Evolutionary conservation across 2,329 filamentous ascomycete species (phyloP).

Genomic region (Pseudophaeomoniella oleicola): DNA sequence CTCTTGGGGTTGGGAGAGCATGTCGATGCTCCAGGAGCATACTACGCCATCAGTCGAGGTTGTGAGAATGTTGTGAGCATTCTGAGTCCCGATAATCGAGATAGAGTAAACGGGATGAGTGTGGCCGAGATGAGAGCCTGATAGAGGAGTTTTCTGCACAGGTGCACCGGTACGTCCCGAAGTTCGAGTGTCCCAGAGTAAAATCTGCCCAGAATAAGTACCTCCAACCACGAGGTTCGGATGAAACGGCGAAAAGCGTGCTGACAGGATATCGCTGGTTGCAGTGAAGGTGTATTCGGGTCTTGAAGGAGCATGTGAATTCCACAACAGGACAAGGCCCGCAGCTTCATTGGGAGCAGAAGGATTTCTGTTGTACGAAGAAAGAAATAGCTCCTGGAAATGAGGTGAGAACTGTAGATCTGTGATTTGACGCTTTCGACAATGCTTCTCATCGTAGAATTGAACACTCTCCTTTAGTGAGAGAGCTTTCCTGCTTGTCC

Average conservation of each 20-base stretch:
- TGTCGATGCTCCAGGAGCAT: slow-evolving; percentile 95
- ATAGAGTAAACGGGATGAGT: slow-evolving; percentile 94
- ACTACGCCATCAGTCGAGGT: slow-evolving; percentile 93
- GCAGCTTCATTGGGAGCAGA: slow-evolving; percentile 87
- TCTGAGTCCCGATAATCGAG: slow-evolving; percentile 92
- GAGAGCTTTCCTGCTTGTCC: slow-evolving; percentile 11
- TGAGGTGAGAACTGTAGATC: slow-evolving; percentile 82
- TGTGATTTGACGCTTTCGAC: slow-evolving; percentile 94
- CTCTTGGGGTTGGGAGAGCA: slow-evolving; percentile 93
- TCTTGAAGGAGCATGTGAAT: slow-evolving; percentile 81
- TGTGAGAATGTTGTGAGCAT: slow-evolving; percentile 96
- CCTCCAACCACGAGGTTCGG: slow-evolving; percentile 92
- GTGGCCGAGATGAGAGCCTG: slow-evolving; percentile 63
- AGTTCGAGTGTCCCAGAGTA: slow-evolving; percentile 91
- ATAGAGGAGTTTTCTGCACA: slow-evolving; percentile 90
- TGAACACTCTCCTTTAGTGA: slow-evolving; percentile 65
- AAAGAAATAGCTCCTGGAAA: slow-evolving; percentile 82
- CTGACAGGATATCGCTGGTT: slow-evolving; percentile 85
- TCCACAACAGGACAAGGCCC: slow-evolving; percentile 93
- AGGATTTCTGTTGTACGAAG: slow-evolving; percentile 94
- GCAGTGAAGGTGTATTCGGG: slow-evolving; percentile 88
- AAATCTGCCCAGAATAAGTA: slow-evolving; percentile 89
- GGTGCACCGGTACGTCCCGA: slow-evolving; percentile 53
- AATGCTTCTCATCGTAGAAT: slow-evolving; percentile 91
- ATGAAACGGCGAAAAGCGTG: slow-evolving; percentile 97